phyloP scores from a whole-genome alignment of 495 filamentous ascomycete species.

The Podospora appendiculata region DNA sequence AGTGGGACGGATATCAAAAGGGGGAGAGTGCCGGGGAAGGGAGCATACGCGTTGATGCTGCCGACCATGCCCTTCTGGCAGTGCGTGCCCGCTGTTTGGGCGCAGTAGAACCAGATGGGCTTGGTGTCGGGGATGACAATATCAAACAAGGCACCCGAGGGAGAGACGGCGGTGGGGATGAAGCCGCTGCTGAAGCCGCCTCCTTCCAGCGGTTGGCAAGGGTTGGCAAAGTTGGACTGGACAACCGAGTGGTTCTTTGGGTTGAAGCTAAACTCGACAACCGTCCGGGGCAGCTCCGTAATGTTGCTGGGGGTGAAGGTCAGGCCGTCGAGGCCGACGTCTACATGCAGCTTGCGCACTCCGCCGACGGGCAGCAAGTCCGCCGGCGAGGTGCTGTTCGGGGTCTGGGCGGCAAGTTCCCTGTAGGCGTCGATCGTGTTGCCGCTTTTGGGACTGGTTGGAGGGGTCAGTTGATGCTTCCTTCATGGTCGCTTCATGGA shows the following conservation, averaged over 20 bases:
- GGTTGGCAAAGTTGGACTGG: conserved; percentile 48
- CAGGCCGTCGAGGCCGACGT: conserved; percentile 27
- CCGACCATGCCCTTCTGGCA: conserved; percentile 40
- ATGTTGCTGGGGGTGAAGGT: conserved; percentile 31
- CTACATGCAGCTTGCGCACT: conserved; percentile 22
- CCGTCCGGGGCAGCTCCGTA: conserved; percentile 23
- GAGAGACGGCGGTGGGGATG: conserved; percentile 26
- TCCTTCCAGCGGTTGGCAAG: conserved; percentile 46
- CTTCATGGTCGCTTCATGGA: too few relatives aligned
- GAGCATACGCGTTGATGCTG: conserved; percentile 28
- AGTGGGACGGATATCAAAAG: not conserved
- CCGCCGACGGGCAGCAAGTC: conserved; percentile 26
- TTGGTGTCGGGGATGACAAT: conserved; percentile 37
- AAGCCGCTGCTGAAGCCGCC: conserved; percentile 37
- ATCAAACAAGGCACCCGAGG: conserved; percentile 32
- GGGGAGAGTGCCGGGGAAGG: not conserved
- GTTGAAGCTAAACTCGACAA: conserved; percentile 33
- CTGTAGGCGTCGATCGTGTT: conserved; percentile 32
- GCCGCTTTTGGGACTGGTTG: conserved; percentile 17
- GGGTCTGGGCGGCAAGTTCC: conserved; percentile 17
- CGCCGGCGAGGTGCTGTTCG: conserved; percentile 19
- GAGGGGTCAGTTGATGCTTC: conserved; percentile 5
- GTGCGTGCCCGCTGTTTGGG: conserved; percentile 34
- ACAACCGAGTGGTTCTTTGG: conserved; percentile 52
- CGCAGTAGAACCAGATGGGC: conserved; percentile 55